Conservation (phyloP, 108 stramenopile genomes). For the Craspedostauros australis region DNA sequence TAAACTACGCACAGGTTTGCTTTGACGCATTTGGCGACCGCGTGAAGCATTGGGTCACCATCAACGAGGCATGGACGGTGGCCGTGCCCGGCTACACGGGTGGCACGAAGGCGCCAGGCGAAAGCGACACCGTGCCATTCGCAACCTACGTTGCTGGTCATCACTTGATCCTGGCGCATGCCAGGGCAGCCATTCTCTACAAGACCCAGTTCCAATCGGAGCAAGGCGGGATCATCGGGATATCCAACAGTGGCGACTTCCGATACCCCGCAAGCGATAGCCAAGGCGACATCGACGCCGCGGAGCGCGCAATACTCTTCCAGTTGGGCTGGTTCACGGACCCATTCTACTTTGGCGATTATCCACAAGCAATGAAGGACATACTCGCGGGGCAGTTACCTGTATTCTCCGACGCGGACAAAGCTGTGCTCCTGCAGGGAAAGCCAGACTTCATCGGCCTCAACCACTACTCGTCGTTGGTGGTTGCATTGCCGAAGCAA, state of each 20-base stretch:
- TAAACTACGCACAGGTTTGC: slow-evolving; percentile 80
- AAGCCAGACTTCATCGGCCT: slow-evolving; percentile 88
- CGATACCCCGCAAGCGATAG: slow-evolving; percentile 45
- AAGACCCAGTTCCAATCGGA: slow-evolving; percentile 40
- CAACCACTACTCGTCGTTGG: slow-evolving; percentile 80
- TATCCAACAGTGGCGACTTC: slow-evolving; percentile 82
- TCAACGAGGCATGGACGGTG: slow-evolving; percentile 90
- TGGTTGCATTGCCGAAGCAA: slow-evolving; percentile 35
- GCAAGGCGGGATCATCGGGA: slow-evolving; percentile 69
- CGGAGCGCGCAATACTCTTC: slow-evolving; percentile 79
- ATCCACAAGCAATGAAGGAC: slow-evolving; percentile 71
- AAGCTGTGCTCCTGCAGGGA: slow-evolving; percentile 35
- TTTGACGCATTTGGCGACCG: slow-evolving; percentile 86
- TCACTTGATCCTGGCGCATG: slow-evolving; percentile 82
- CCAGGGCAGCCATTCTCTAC: slow-evolving; percentile 71
- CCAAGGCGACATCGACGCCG: slow-evolving; percentile 59
- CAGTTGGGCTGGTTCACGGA: slow-evolving; percentile 86
- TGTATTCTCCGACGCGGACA: slow-evolving; percentile 55
- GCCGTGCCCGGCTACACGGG: slow-evolving; percentile 80
- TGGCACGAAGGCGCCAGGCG: slow-evolving; percentile 87
- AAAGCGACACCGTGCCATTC: slow-evolving; percentile 25
- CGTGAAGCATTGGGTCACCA: slow-evolving; percentile 90
- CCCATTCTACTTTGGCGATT: slow-evolving; percentile 74
- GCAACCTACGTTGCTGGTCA: slow-evolving; percentile 78
- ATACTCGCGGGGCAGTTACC: slow-evolving; percentile 70